Conservation (phyloP, 257 asterid species). For the Penstemon barbatus region DNA sequence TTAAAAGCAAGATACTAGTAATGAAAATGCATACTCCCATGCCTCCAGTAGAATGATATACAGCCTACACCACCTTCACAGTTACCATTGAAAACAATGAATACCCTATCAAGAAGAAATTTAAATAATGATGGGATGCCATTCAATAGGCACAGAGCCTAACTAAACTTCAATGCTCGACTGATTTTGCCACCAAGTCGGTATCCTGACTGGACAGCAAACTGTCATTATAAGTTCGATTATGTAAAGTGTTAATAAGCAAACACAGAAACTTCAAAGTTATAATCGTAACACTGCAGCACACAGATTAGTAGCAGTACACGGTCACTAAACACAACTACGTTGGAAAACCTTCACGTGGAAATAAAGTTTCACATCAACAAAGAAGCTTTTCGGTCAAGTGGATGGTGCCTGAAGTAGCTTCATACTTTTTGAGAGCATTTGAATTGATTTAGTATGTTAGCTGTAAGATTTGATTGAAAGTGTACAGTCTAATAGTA, state of each 20-base stretch:
- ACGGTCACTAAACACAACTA: neutral
- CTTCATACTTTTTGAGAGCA: neutral
- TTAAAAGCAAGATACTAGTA: slow-evolving; percentile 1
- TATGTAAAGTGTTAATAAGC: neutral
- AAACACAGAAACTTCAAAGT: neutral
- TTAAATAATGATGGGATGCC: slow-evolving; percentile 2
- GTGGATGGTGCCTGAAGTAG: neutral
- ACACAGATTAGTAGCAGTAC: slow-evolving; percentile 21
- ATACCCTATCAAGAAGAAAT: neutral
- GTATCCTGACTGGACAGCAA: slow-evolving; percentile 4
- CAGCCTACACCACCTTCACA: neutral
- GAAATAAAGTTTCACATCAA: neutral
- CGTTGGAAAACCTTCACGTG: neutral
- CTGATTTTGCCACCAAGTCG: slow-evolving; percentile 4
- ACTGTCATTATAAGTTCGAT: slow-evolving; percentile 14
- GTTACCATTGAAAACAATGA: neutral
- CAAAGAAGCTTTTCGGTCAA: slow-evolving; percentile 8
- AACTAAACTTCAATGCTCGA: neutral
- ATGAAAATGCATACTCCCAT: neutral
- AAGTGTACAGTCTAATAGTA: neutral
- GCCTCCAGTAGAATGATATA: neutral
- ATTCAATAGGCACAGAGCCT: slow-evolving; percentile 9
- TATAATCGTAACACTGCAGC: slow-evolving; percentile 2
- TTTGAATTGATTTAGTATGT: neutral
- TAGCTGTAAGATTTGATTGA: slow-evolving; percentile 3